phyloP scores from a whole-genome alignment of 805 yeast genomes.

The Pichia thaimueangensis region DNA sequence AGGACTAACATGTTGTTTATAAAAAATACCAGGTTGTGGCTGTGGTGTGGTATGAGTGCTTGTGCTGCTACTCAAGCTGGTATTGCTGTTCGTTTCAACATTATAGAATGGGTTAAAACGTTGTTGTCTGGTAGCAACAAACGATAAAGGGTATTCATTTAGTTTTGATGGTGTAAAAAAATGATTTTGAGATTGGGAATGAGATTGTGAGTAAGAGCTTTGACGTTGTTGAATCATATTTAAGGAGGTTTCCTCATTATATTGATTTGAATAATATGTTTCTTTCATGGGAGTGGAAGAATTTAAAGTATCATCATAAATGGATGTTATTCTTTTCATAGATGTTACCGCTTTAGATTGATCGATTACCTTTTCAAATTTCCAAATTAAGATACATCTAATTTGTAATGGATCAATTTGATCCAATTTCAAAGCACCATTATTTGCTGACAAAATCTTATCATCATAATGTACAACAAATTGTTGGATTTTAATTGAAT shows the following conservation, averaged over 20 bases:
- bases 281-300: constrained; percentile 14
- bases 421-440: constrained; percentile 6
- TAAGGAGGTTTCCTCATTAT: not conserved
- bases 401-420: constrained; percentile 24
- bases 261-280: not conserved
- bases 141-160: constrained; percentile 2
- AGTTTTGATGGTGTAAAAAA: not conserved
- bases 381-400: constrained; percentile 38
- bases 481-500: constrained; percentile 6
- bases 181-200: not conserved
- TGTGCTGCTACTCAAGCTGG: no score
- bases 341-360: constrained; percentile 28
- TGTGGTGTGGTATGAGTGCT: no score
- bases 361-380: constrained; percentile 30
- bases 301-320: constrained; percentile 13
- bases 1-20: no score
- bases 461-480: constrained; percentile 11
- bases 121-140: constrained; percentile 1
- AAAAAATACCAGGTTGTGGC: no score
- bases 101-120: no score
- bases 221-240: not conserved
- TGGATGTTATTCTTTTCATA: constrained; percentile 17
- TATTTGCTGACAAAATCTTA: not conserved
- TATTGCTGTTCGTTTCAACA: no score
- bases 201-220: not conserved